phyloP scores from a whole-genome alignment of 495 filamentous ascomycete genomes.

The Penicillium canescens region DNA sequence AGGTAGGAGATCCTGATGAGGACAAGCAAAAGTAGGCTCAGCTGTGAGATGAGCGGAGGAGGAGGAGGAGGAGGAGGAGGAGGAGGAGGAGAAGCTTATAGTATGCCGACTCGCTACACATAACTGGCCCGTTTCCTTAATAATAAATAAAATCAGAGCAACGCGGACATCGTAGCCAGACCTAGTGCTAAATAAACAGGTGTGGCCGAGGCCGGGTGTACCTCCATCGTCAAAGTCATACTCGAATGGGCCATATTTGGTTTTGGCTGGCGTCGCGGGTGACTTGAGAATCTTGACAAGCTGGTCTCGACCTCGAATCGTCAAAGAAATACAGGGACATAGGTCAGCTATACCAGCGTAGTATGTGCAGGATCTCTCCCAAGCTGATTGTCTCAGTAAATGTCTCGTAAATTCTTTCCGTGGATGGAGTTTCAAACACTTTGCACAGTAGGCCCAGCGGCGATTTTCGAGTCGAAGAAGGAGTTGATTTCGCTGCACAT shows the following conservation, averaged over 20 bases:
- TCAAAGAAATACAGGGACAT: constrained; percentile 15
- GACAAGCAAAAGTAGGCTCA: constrained; percentile 14
- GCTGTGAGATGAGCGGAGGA: not conserved
- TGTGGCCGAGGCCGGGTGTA: not conserved
- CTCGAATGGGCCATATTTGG: constrained; percentile 7
- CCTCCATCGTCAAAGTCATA: not conserved
- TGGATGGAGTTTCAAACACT: constrained; percentile 21
- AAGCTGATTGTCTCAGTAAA: not conserved
- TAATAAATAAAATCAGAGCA: constrained; percentile 5
- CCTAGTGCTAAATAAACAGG: constrained; percentile 1
- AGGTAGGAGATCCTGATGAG: constrained; percentile 13
- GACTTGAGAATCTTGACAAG: constrained; percentile 12
- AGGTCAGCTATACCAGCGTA: constrained; percentile 17
- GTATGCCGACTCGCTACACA: constrained; percentile 1
- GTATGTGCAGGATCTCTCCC: constrained; percentile 7
- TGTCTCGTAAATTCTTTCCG: constrained; percentile 12
- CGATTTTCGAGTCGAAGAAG: constrained; percentile 20
- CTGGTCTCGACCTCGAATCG: constrained; percentile 11
- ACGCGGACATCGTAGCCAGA: constrained; percentile 3
- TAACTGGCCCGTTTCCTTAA: constrained; percentile 5
- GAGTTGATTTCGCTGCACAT: constrained; percentile 16
- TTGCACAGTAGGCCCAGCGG: constrained; percentile 15
- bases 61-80: constrained; percentile 3
- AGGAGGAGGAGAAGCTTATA: constrained; percentile 1
- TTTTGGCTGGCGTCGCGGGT: not conserved